Base-by-base conservation (phyloP, 2,329 filamentous ascomycete species). In the Neonectria hederae region DNA sequence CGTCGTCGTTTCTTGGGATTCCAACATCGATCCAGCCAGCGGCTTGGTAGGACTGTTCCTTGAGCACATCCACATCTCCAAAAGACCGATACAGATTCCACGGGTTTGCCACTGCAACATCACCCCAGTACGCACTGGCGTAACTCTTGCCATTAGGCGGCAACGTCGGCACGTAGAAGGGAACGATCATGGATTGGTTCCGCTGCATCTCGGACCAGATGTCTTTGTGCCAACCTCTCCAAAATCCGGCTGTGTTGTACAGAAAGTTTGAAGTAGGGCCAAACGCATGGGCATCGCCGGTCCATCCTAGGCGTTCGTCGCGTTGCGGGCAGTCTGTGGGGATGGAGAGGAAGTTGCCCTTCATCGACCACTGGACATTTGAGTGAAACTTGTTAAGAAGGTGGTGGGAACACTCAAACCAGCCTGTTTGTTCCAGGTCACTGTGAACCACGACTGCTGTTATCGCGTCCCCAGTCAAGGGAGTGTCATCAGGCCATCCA, bases 271-370 rank as follows among this genome's bases (percentile, higher is more conserved):
- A 81, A 0, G 84, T 83, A 0, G 83, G 82, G 0, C 78, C 76
- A 62, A 88, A 88, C 1, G 81, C 79, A 40, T 83, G 82, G 8
- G 80, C 76, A 65, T 86, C 82, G 28, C 86, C 82, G 1, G 82
- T 84, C 86, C 85, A 85, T 21, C 83, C 82, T 7, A 87, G 72
- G 0, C 84, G 77, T 72, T 87, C 84, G 59, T 87, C 84, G 5
- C 84, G 77, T 66, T 87, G 83, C 0, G 85, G 84, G 67, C 84
- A 87, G 69, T 89, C 87, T 0, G 85, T 89, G 0, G 85, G 86
- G 0, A 88, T 75, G 2, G 80, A 82, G 8, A 88, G 67, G 68
- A 89, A 88, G 69, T 89, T 89, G 3, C 85, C 85, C 28, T 81
- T 80, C 82, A 87, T 86, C 11, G 81, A 82, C 86, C 86, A 88